These are phyloP conservation scores for Corinectria fuckeliana DNA, from an alignment of 2,329 filamentous ascomycete genomes.

Conservation along the genomic window DNA sequence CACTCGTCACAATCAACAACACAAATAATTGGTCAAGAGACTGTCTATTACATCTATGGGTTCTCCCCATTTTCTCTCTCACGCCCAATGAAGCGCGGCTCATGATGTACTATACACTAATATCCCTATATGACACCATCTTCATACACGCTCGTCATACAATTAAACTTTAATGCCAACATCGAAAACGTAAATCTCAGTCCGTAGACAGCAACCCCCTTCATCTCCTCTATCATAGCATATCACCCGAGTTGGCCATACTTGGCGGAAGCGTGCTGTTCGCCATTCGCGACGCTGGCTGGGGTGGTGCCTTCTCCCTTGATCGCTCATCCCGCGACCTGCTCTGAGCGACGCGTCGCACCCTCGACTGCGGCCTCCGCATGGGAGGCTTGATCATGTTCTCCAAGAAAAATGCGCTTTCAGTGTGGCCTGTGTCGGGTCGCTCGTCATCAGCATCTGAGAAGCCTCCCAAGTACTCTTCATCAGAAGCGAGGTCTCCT, in stretches of 20 bases:
- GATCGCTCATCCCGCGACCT: constrained; percentile 44
- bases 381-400: constrained; percentile 66
- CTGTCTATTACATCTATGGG: constrained; percentile 11
- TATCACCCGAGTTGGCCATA: constrained; percentile 45
- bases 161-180: constrained; percentile 14
- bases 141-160: constrained; percentile 22
- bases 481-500: constrained; percentile 73
- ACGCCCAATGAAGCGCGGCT: constrained; percentile 4
- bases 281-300: constrained; percentile 51
- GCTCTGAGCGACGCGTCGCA: constrained; percentile 41
- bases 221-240: constrained; percentile 36
- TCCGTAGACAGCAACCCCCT: background rate
- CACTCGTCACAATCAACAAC: background rate
- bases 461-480: constrained; percentile 76
- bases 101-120: constrained; percentile 5
- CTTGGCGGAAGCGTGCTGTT: constrained; percentile 43
- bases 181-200: constrained; percentile 1
- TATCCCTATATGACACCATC: background rate
- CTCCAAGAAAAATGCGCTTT: constrained; percentile 63
- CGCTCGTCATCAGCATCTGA: constrained; percentile 77
- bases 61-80: background rate
- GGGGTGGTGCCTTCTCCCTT: constrained; percentile 45
- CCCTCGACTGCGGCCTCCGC: constrained; percentile 59
- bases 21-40: background rate
- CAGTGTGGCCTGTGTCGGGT: constrained; percentile 47